Evolutionary conservation across 768 basidiomycete genomes (phyloP), one percentile per base, ranked within the genome.

Genomic region (Leccinellum albellum): DNA sequence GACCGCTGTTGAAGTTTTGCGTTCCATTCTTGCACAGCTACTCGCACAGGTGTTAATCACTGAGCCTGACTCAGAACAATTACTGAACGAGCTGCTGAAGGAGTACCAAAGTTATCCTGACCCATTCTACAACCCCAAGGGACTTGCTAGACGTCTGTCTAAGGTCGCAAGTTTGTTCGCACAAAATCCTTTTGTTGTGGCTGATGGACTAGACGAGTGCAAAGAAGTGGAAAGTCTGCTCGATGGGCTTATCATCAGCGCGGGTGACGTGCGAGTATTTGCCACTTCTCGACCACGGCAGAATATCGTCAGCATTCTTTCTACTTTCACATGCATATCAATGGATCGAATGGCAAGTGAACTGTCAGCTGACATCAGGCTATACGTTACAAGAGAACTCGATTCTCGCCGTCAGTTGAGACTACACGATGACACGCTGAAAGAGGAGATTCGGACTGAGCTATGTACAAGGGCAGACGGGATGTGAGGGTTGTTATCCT

Each of bases 171-270:
- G 21, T 4, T 54, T 56, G 7, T 59, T 24, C 9, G 35, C 47
- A 5, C 50, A 10, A 3, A 57, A 52, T 23, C 54, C 62, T 0
- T 6, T 68, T 1, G 37, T 64, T 1, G 48, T 67, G n/a, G 29
- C 67, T 1, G 68, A 69, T 33, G 63, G 60, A 14, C 60, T 69
- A 3, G 65, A 69, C 23, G 67, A 69, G 17, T 68, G 67, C 24
- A 55, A 54, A 20, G 56, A 53, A 5, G 8, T 31, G 2, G 47
- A 60, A 17, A 54, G 23, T n/a, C 54, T 69, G 2, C 53, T 68
- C 1, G 50, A 40, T 1, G 57, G 55, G 20, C 60, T 68, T 4
- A 7, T 52, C 20, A 15, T 5, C 32, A 23, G 9, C 4, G 10
- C 8, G 1, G 47, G 50, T 3, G 50, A 50, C 8, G 3, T 54